These are phyloP conservation scores for Scenedesmus sp. DNA, from an alignment of 163 green algal genomes.

Conservation along the genomic window DNA sequence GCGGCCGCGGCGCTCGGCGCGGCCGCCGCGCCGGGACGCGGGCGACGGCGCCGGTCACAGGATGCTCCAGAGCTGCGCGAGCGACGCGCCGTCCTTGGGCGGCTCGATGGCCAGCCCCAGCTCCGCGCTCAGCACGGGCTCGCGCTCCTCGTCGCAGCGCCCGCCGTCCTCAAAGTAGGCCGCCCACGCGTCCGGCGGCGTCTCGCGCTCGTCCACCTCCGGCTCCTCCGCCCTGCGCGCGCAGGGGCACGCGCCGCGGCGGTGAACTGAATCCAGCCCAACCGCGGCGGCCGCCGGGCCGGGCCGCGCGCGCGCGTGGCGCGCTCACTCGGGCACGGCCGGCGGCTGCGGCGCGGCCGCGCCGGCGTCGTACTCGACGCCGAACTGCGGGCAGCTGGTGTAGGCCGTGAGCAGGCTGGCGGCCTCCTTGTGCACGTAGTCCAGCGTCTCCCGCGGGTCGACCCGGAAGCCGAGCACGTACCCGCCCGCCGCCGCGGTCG, in stretches of 20 bases:
- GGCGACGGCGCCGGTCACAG: conserved; percentile 60
- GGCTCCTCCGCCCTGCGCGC: conserved; percentile 64
- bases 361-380: conserved; percentile 62
- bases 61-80: conserved; percentile 74
- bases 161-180: conserved; percentile 70
- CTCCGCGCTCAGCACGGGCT: conserved; percentile 65
- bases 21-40: too few species aligned
- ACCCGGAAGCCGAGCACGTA: conserved; percentile 81
- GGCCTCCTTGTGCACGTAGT: conserved; percentile 78
- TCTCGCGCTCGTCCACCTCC: conserved; percentile 51
- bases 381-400: conserved; percentile 63
- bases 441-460: conserved; percentile 66
- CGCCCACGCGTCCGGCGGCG: conserved; percentile 61
- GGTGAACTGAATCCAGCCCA: too few species aligned
- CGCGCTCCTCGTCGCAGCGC: conserved; percentile 33
- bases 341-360: too few species aligned
- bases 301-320: too few species aligned
- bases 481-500: conserved; percentile 52
- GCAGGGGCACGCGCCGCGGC: too few species aligned
- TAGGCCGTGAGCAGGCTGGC: conserved; percentile 61
- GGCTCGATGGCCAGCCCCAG: conserved; percentile 76
- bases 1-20: background rate
- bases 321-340: too few species aligned
- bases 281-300: too few species aligned
- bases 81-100: conserved; percentile 59